Evolutionary conservation across 257 asterid genomes (phyloP).

Genomic region (Primulina huaijiensis): DNA sequence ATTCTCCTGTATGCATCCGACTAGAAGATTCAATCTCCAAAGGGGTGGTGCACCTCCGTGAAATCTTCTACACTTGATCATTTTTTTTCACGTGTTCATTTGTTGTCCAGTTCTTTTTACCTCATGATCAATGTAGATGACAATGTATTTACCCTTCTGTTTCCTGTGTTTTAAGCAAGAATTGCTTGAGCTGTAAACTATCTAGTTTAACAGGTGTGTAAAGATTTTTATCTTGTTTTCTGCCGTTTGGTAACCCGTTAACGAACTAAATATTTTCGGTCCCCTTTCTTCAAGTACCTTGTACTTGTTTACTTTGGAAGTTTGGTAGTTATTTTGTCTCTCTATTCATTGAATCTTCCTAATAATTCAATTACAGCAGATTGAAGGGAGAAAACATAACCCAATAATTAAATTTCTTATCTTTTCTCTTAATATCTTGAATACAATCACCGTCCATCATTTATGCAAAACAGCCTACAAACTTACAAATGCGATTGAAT

Average conservation of each 20-base stretch:
- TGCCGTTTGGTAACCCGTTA: neutral
- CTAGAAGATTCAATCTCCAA: slow-evolving; percentile 51
- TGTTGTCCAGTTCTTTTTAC: slow-evolving; percentile 2
- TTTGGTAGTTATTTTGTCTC: neutral
- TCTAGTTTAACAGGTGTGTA: slow-evolving; percentile 18
- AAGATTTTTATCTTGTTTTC: neutral
- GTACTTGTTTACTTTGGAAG: neutral
- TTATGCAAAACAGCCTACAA: too few species aligned
- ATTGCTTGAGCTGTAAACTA: slow-evolving; percentile 27
- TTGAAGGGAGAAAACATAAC: too few species aligned
- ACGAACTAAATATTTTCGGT: too few species aligned
- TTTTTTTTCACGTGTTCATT: slow-evolving; percentile 16
- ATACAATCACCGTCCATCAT: too few species aligned
- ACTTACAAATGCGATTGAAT: too few species aligned
- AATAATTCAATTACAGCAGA: too few species aligned
- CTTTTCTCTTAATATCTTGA: too few species aligned
- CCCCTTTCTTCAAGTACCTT: too few species aligned
- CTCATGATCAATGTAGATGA: slow-evolving; percentile 21
- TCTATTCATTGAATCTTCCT: neutral
- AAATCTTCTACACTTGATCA: slow-evolving; percentile 21
- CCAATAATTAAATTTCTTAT: too few species aligned
- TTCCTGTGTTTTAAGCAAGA: slow-evolving; percentile 11
- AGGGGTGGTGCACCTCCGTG: slow-evolving; percentile 47
- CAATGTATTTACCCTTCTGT: neutral
- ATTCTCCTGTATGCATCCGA: slow-evolving; percentile 60